phyloP scores from a whole-genome alignment of 768 basidiomycete genomes.

The Pleurotus citrinopileatus region DNA sequence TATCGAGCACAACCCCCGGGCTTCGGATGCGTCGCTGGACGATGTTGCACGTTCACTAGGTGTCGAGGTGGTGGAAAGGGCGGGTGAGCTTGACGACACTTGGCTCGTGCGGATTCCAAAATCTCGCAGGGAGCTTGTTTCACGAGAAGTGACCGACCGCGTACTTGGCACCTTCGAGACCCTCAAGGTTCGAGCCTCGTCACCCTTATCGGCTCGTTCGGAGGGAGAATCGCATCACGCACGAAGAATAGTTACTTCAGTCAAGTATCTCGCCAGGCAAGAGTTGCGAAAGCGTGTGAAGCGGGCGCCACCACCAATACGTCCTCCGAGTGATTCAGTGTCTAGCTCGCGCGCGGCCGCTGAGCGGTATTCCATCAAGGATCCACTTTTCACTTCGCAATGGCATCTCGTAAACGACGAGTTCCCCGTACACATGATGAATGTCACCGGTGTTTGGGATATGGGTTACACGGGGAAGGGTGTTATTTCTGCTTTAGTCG shows the following conservation, averaged over 20 bases:
- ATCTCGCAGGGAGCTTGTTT: conserved; percentile 21
- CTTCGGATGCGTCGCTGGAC: conserved; percentile 46
- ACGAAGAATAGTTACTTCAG: conserved; percentile 47
- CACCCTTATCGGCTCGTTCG: conserved; percentile 37
- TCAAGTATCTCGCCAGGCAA: conserved; percentile 63
- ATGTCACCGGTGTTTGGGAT: conserved; percentile 91
- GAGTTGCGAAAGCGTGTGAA: conserved; percentile 65
- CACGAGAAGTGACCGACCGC: conserved; percentile 36
- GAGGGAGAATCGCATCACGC: conserved; percentile 33
- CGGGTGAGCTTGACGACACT: conserved; percentile 76
- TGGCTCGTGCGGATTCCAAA: conserved; percentile 77
- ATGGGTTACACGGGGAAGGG: conserved; percentile 87
- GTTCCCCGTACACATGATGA: conserved; percentile 81
- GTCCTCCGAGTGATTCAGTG: conserved; percentile 29
- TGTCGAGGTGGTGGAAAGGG: conserved; percentile 85
- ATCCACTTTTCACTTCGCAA: conserved; percentile 82
- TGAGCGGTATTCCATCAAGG: conserved; percentile 62
- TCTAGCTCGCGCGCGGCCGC: conserved; percentile 48
- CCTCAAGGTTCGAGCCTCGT: conserved; percentile 35
- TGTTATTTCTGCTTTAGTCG: conserved; percentile 84
- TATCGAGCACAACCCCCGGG: conserved; percentile 56
- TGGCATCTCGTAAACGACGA: conserved; percentile 96
- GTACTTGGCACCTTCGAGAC: conserved; percentile 48
- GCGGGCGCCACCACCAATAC: conserved; percentile 66
- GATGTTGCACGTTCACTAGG: conserved; percentile 61